Base-by-base conservation (phyloP, 257 asterid species). In the Vinca minor region DNA sequence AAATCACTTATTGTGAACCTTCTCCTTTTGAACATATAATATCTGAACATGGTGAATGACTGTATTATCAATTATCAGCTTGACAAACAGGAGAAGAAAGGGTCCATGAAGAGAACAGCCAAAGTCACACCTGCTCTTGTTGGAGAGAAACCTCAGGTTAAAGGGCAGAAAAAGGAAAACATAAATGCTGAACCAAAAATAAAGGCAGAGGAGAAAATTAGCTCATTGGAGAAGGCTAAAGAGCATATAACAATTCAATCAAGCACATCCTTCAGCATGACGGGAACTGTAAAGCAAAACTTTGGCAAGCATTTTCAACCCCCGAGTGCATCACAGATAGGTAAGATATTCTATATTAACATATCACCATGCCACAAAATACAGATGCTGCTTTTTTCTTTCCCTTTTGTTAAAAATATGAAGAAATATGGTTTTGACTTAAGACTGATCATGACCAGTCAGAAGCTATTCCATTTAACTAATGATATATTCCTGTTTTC, bases 51-150 rank as follows among this genome's bases (percentile, higher is more conserved):
- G 45, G 34, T 39, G 25, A 49, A 50, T 46, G 17, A 53, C 38
- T 49, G 29, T 46, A 42, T 73, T 69, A 28, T 39, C 65, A 47
- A 21, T 65, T 65, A 25, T 69, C 80, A 76, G 83, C 69, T 75
- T 63, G 55, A 55, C 72, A 76, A 71, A 62, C 78, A 69, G 87
- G 81, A 63, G 34, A 70, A 75, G 62, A 82, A 72, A 67, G 64
- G 63, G 59, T 69, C 78, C 49, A 75, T 38, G 44, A 79, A 67
- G 71, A 85, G 79, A 59, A 78, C 66, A 44, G 77, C 80, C 42
- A 91, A 78, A 78, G 76, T 62, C 59, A 73, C 50, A 35, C 71
- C 82, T 74, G 80, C 79, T 67, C 55, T 72, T 68, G 65, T 65
- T 67, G 80, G 65, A 59, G 71, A 73, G 64, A 69, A 55, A 56